Evolutionary conservation across 2,329 filamentous ascomycete species (phyloP).

Genomic region (Neofusicoccum parvum): DNA sequence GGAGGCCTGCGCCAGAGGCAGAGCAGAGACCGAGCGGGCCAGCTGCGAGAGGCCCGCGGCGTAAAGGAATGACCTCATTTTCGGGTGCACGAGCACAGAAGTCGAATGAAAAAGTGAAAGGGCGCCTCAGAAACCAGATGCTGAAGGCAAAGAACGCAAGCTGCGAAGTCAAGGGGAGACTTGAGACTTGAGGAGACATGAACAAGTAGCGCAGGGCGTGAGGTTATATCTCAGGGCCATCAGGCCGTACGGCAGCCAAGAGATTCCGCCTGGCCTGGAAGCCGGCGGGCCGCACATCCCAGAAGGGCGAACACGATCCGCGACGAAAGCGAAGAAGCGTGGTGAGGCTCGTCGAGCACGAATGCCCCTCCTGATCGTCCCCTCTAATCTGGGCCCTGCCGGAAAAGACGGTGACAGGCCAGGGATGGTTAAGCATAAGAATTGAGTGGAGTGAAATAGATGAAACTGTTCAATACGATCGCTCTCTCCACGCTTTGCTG

Average conservation of each 20-base stretch:
- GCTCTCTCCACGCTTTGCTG: not conserved
- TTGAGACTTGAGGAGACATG: not conserved
- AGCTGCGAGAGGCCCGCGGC: slow-evolving; percentile 12
- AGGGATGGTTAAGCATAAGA: slow-evolving; percentile 9
- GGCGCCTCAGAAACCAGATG: slow-evolving; percentile 3
- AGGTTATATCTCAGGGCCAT: slow-evolving; percentile 5
- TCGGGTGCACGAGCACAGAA: not conserved
- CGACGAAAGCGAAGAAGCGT: not conserved
- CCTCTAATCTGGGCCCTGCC: slow-evolving; percentile 2
- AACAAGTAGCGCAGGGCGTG: not conserved
- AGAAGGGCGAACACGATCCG: not conserved
- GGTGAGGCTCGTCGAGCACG: not conserved
- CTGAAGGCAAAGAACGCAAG: not conserved
- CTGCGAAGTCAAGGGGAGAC: not conserved
- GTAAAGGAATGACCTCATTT: slow-evolving; percentile 15
- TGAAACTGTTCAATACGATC: not conserved
- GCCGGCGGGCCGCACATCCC: slow-evolving; percentile 18
- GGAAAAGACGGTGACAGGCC: not conserved
- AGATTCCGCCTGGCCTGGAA: not conserved
- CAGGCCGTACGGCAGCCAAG: not conserved
- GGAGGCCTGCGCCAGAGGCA: not conserved
- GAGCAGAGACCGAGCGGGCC: not conserved
- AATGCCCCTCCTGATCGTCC: not conserved
- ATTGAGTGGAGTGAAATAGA: slow-evolving; percentile 5
- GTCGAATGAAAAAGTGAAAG: not conserved